Evolutionary conservation across 768 basidiomycete species (phyloP).

Genomic region (Macrolepiota albuminosa): DNA sequence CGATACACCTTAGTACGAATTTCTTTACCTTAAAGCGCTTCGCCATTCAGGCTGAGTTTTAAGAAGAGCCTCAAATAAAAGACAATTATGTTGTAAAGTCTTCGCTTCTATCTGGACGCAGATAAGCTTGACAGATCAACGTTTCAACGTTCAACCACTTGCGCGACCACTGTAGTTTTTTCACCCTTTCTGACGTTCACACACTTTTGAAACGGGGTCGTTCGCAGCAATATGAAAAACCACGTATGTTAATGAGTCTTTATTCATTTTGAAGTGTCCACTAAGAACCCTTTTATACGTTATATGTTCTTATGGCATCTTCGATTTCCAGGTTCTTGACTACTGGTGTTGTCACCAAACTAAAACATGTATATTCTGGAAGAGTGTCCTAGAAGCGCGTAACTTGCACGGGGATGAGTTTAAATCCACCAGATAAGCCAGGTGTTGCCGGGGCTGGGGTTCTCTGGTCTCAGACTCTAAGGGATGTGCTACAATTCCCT

Average conservation of each 20-base stretch:
- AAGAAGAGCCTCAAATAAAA: not conserved
- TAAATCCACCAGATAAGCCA: not conserved
- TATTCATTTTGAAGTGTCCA: not conserved
- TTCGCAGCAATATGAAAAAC: not conserved
- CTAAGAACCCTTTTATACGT: not conserved
- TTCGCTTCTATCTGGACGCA: not conserved
- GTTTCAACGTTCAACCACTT: not conserved
- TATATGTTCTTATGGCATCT: not conserved
- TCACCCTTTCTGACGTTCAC: not conserved
- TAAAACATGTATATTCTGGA: not conserved
- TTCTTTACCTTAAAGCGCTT: not conserved
- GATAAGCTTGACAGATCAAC: not conserved
- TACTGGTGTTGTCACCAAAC: not conserved
- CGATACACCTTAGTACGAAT: not conserved
- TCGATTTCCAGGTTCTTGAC: not conserved
- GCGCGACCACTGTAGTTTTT: not conserved
- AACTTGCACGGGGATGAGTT: not conserved
- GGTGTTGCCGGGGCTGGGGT: not conserved
- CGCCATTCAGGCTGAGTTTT: not conserved
- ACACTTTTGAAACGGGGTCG: not conserved
- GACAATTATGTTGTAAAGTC: not conserved
- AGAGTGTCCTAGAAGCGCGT: not conserved
- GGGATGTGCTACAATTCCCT: not conserved
- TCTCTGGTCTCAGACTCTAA: not conserved
- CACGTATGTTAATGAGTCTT: not conserved